Evolutionary conservation across 2,329 filamentous ascomycete species (phyloP).

Genomic region (Aspergillus sp.): DNA sequence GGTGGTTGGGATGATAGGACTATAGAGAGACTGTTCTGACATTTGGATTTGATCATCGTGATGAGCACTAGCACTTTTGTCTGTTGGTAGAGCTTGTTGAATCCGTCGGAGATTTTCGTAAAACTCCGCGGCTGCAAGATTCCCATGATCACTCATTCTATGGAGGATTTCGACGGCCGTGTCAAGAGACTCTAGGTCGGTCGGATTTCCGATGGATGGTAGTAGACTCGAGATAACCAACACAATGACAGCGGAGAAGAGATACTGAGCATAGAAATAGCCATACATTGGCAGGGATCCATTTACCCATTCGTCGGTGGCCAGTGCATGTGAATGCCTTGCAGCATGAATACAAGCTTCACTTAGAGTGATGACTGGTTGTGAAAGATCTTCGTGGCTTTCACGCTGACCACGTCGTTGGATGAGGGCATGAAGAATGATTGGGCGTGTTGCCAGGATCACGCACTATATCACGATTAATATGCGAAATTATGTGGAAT

Average conservation of each 20-base stretch:
- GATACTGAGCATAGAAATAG: slow-evolving; percentile 35
- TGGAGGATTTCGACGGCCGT: slow-evolving; percentile 26
- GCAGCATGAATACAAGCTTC: slow-evolving; percentile 36
- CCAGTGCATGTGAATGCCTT: slow-evolving; percentile 29
- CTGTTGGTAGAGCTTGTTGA: slow-evolving; percentile 8
- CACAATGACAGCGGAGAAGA: slow-evolving; percentile 34
- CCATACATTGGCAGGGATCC: slow-evolving; percentile 33
- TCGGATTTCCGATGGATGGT: slow-evolving; percentile 13
- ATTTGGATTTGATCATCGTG: slow-evolving; percentile 9
- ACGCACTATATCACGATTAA: slow-evolving; percentile 26
- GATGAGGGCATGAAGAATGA: slow-evolving; percentile 33
- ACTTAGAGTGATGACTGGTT: slow-evolving; percentile 29
- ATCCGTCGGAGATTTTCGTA: slow-evolving; percentile 25
- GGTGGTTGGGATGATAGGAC: background rate
- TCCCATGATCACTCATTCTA: slow-evolving; percentile 28
- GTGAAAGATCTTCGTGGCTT: slow-evolving; percentile 10
- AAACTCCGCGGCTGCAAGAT: slow-evolving; percentile 31
- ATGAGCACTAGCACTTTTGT: background rate
- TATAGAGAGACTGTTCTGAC: background rate
- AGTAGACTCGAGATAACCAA: slow-evolving; percentile 31
- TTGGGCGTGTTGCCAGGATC: slow-evolving; percentile 35
- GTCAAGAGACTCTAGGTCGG: slow-evolving; percentile 25
- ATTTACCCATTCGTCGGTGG: slow-evolving; percentile 33
- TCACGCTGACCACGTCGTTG: slow-evolving; percentile 17
- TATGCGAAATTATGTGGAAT: no score